Evolutionary conservation across 257 asterid genomes (phyloP), one percentile per base, ranked within the genome.

Genomic region (Capsicum chinense): DNA sequence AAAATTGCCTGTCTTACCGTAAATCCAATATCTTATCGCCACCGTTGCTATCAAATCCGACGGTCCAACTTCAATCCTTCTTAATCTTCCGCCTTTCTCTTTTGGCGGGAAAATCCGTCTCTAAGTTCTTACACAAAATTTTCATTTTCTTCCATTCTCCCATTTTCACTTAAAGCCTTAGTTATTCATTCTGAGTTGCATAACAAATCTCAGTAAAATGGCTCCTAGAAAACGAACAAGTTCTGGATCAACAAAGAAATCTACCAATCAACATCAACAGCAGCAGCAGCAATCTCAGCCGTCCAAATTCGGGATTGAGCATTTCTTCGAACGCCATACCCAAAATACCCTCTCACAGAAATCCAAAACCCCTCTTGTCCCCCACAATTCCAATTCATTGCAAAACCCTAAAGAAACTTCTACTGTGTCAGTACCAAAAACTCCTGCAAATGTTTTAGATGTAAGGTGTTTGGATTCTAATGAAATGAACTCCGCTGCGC

Each of bases 241-340:
- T 84, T 78, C 92, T 50, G 96, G 80, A 12, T 70, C 92, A 64
- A 79, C 92, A 68, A 94, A 93, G 97, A 96, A 94, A 86, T 78
- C 93, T 33, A 79, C 78, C 88, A 78, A 85, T 74, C 91, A 85
- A 48, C 89, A 80, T 68, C 84, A 85, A 26, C 87, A 85, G 17
- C 91, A 87, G 84, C 87, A 47, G 56, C 56, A 90, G 0, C 89
- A 85, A 88, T 90, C 98, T 79, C 93, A 96, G 91, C 93, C 94
- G 21, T 81, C 94, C 80, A 94, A 94, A 71, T 95, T 92, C 39
- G 98, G 97, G n/a, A 96, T 96, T 84, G 97, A 94, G 79, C 99
- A 96, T 85, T 94, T 94, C 92, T 96, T 96, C 86, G 95, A 92
- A 67, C 97, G 94, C 83, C 98, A 96, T 85, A 89, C 94, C 13